phyloP scores from a whole-genome alignment of 2,329 filamentous ascomycete species.

The Geosmithia morbida region DNA sequence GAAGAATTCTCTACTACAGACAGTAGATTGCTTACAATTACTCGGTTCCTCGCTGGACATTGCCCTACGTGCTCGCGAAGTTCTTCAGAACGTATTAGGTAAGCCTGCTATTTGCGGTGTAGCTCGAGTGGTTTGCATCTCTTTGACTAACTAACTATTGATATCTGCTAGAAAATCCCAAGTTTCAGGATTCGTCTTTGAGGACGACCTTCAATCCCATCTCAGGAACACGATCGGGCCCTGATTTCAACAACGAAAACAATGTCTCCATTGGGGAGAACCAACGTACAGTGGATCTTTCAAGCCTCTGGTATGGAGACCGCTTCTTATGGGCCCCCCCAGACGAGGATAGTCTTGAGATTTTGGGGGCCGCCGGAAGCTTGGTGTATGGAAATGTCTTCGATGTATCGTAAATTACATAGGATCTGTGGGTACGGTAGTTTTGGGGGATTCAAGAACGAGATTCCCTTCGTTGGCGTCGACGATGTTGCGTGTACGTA shows the following conservation, averaged over 20 bases:
- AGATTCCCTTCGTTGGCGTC: too few species aligned
- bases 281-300: not conserved
- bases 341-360: not conserved
- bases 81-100: conserved; percentile 4
- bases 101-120: not conserved
- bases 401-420: not conserved
- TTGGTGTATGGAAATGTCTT: conserved; percentile 1
- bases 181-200: too few species aligned
- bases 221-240: not conserved
- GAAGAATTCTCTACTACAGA: conserved; percentile 4
- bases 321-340: not conserved
- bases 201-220: not conserved
- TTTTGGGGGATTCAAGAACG: too few species aligned
- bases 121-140: too few species aligned
- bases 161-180: too few species aligned
- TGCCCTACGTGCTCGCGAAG: conserved; percentile 5
- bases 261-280: not conserved
- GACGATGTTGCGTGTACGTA: too few species aligned
- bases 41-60: conserved; percentile 4
- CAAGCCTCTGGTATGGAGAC: not conserved
- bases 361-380: not conserved
- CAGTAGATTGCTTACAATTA: conserved; percentile 2
- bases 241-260: not conserved
- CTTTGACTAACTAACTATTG: not conserved
- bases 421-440: too few species aligned